A percentile compares a stretch with the other conserved stretches of the same genome.
Conservation (phyloP, 2,329 filamentous ascomycete genomes). For the Colletotrichum camelliae region DNA sequence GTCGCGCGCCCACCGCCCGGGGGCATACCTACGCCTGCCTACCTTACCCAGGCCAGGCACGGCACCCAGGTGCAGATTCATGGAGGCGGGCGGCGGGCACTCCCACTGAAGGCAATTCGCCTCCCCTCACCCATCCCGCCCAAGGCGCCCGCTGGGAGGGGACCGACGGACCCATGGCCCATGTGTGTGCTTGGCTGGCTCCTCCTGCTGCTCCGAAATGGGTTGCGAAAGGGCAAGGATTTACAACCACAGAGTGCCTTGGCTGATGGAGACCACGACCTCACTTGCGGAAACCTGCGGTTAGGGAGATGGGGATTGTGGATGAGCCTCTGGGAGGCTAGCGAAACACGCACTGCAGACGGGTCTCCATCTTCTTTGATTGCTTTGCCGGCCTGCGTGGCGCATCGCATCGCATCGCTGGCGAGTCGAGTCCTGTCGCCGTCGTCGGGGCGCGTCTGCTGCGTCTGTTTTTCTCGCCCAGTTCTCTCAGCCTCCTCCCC, state of each 20-base stretch:
- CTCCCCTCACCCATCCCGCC: background rate
- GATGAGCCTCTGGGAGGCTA: background rate
- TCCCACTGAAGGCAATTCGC: slow-evolving; percentile 11
- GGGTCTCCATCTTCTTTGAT: background rate
- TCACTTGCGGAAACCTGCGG: slow-evolving; percentile 9
- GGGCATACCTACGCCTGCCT: background rate
- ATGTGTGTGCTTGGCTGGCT: background rate
- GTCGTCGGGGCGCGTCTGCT: background rate
- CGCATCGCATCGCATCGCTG: background rate
- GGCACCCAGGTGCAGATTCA: background rate
- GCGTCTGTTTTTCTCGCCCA: background rate
- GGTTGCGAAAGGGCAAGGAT: background rate
- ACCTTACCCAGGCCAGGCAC: slow-evolving; percentile 2
- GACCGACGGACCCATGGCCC: background rate
- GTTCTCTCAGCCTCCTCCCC: background rate
- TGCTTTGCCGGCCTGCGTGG: background rate
- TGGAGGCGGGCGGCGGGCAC: slow-evolving; percentile 14
- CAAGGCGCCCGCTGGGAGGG: background rate
- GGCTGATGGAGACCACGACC: slow-evolving; percentile 11
- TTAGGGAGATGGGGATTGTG: slow-evolving; percentile 3
- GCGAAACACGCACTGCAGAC: slow-evolving; percentile 6
- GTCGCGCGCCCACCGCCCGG: background rate
- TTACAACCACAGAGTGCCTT: background rate
- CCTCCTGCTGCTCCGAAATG: slow-evolving; percentile 12
- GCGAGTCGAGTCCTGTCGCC: background rate